Base-by-base conservation (phyloP, 2,329 filamentous ascomycete genomes). In the Lachnellula willkommii region DNA sequence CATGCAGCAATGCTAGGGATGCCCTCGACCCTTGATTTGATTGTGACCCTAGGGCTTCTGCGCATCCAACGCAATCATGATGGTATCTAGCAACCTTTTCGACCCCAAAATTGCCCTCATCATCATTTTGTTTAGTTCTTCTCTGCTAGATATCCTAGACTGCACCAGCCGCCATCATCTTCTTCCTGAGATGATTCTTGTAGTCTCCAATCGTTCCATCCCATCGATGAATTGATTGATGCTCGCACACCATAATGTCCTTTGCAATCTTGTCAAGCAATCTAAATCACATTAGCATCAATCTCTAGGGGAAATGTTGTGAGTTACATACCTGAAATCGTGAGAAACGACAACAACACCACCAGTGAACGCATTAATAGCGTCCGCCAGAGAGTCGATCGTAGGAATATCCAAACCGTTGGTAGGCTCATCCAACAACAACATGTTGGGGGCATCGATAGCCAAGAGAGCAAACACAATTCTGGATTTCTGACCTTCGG, bases 401-500 rank as follows among this genome's bases (percentile, higher is more conserved):
- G 94, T 97, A 32, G 94, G 92, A 64, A 99, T 99, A 81, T 99
- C 94, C 61, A 99, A 80, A 83, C 94, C 94, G 85, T 99, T 99
- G 72, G 94, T 99, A 74, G 94, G 95, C 79, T 99, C 94, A 78
- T 99, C 94, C 55, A 99, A 84, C 66, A 99, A 76, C 67, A 99
- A 77, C 94, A 99, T 99, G 82, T 99, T 99, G 66, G 94, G 94
- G 28, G 85, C 79, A 68, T 99, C 94, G 64, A 99, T 96, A 63
- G 94, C 94, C 63, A 99, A 79, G 66, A 99, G 80, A 42, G 94
- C 94, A 72, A 99, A 99, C 43, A 99, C 94, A 70, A 99, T 96
- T 82, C 95, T 89, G 70, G 87, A 92, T 84, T 95, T 95, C 77
- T 99, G 94, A 53, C 94, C 94, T 72, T 99, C 94, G 60, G 94